Evolutionary conservation across 1,284 basidiomycete species (phyloP).

Genomic region (Ceratobasidium sp.): DNA sequence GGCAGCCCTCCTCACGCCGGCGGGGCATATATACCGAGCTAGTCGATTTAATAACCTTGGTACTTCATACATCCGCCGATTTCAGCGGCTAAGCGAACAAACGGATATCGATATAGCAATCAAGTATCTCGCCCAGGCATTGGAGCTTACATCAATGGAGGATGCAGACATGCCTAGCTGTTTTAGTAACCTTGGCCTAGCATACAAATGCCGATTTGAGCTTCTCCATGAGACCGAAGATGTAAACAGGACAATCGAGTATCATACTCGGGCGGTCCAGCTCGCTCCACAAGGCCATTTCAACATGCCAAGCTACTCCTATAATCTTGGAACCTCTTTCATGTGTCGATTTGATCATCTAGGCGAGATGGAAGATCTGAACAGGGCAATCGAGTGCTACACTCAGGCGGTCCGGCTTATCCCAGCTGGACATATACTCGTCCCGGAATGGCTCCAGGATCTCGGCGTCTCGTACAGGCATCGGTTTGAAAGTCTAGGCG

Average conservation of each 20-base stretch:
- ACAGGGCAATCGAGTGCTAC: constrained; percentile 5
- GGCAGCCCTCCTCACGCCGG: background rate
- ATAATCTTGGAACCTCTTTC: constrained; percentile 28
- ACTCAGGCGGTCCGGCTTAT: background rate
- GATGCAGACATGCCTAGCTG: background rate
- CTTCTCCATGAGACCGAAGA: background rate
- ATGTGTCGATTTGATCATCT: background rate
- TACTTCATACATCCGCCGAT: background rate
- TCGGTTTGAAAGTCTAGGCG: background rate
- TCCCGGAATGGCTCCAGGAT: background rate
- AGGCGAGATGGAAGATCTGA: background rate
- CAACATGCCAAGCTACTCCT: background rate
- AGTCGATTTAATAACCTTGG: background rate
- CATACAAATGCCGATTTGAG: background rate
- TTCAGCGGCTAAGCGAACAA: background rate
- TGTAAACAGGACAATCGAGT: constrained; percentile 8
- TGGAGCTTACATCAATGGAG: background rate
- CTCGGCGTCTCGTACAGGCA: background rate
- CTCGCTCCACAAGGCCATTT: constrained; percentile 25
- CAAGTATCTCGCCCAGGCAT: background rate
- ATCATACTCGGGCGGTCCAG: background rate
- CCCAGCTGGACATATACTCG: background rate
- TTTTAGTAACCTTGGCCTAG: background rate
- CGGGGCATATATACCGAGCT: background rate
- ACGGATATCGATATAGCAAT: constrained; percentile 11